Base-by-base conservation (phyloP, 306 rosid genomes). In the Fragaria ananassa region DNA sequence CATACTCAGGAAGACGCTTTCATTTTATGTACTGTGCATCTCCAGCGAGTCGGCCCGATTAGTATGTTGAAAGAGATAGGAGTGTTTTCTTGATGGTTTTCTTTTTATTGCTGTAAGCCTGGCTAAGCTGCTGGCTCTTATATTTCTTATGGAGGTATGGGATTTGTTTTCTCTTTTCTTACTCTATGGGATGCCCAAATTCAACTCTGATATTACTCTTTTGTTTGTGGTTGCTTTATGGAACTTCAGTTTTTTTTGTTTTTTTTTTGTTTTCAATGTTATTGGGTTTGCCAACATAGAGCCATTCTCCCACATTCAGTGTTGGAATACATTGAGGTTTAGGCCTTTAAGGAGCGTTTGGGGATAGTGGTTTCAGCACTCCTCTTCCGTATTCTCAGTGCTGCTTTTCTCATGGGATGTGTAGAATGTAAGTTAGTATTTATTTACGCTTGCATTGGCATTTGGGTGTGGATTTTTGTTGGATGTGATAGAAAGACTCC, bases 21-120 rank as follows among this genome's bases (percentile, higher is more conserved):
- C 81, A 68, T 79, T 82, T 88, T 87, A 84, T 85, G 87, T 78
- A 81, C 85, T 83, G 83, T 83, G 87, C 93, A 84, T 84, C 83
- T 56, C 70, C 72, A 44, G 87, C 65, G 76, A 77, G 86, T 88
- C 83, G 69, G 70, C 51, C 79, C 85, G 78, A 49, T 76, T 86
- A 83, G 90, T 79, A 83, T 80, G 86, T 85, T 78, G 87, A 79
- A 73, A 77, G 69, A 75, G 76, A 73, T 85, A 84, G 86, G 90
- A 84, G 49, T 81, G 82, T 86, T 42, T 78, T 58, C 78, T 78
- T 80, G n/a, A 35, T 53, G 46, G 47, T 57, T 74, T 23, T 35
- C 68, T 47, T 82, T 82, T 80, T 68, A 78, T 80, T 85, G 63
- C 64, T 91, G 92, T 80, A 86, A 86, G 75, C 77, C 83, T 81